A percentile compares a stretch with the other conserved stretches of the same genome.
phyloP scores from a whole-genome alignment of 2,329 filamentous ascomycete genomes.

The Paecilomyces variotii region DNA sequence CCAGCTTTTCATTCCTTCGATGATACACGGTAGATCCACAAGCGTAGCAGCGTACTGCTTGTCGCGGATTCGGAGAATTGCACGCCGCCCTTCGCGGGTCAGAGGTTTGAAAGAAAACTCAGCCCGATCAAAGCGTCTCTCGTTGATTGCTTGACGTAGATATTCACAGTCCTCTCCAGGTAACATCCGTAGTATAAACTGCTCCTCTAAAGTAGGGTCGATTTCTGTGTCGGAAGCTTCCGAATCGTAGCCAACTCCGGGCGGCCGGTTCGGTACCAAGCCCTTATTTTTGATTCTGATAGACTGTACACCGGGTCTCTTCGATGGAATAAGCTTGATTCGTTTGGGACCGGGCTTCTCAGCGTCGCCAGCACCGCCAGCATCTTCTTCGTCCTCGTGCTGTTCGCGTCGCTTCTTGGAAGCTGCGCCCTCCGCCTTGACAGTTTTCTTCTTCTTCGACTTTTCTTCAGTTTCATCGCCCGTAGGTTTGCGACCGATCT shows the following conservation, averaged over 20 bases:
- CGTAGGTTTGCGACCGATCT: constrained; percentile 26
- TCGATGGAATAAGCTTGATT: constrained; percentile 31
- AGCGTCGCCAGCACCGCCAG: constrained; percentile 8
- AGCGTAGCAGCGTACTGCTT: constrained; percentile 68
- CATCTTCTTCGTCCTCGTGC: constrained; percentile 18
- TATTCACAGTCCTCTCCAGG: constrained; percentile 82
- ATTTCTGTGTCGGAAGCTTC: constrained; percentile 84
- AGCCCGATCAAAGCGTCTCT: constrained; percentile 70
- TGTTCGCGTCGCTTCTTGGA: constrained; percentile 33
- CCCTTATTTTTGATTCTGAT: constrained; percentile 59
- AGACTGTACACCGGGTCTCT: constrained; percentile 32
- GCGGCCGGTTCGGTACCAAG: constrained; percentile 59
- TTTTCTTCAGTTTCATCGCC: constrained; percentile 11
- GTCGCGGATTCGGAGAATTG: constrained; percentile 61
- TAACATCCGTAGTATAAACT: constrained; percentile 81
- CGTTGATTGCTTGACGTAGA: constrained; percentile 64
- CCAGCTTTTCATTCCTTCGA: constrained; percentile 90
- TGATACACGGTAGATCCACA: constrained; percentile 77
- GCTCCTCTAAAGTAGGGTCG: constrained; percentile 82
- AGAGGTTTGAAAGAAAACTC: constrained; percentile 78
- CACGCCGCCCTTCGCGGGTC: constrained; percentile 59
- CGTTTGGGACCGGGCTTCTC: constrained; percentile 26
- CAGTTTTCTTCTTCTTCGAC: constrained; percentile 27
- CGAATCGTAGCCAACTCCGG: constrained; percentile 90
- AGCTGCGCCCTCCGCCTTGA: constrained; percentile 2